These are phyloP conservation scores for Exophiala dermatitidis DNA, from an alignment of 2,329 filamentous ascomycete species.

Conservation along the genomic window DNA sequence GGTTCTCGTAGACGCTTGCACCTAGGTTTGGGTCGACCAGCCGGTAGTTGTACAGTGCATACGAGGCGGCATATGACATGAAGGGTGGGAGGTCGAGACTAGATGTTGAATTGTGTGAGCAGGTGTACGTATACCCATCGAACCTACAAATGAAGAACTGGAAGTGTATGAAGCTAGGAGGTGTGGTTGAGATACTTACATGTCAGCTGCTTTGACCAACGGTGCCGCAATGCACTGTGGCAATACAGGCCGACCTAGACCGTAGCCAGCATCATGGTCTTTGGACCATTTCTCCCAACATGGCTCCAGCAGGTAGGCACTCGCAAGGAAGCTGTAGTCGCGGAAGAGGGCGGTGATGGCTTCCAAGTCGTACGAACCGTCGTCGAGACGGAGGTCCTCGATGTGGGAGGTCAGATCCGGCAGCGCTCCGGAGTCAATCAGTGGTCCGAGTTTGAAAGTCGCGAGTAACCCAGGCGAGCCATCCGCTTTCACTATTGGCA, in stretches of 20 bases:
- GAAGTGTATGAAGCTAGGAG: neutral
- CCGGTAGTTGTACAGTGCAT: conserved; percentile 57
- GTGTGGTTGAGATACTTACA: conserved; percentile 55
- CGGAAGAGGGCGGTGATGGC: conserved; percentile 80
- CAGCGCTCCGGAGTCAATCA: conserved; percentile 60
- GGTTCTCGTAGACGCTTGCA: conserved; percentile 47
- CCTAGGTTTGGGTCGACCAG: conserved; percentile 46
- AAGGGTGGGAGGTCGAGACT: conserved; percentile 76
- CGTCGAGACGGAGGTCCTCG: conserved; percentile 52
- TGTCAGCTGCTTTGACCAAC: conserved; percentile 72
- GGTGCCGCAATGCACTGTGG: conserved; percentile 71
- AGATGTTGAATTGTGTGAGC: conserved; percentile 24
- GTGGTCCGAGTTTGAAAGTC: conserved; percentile 62
- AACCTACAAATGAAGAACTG: no score
- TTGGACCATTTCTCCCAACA: conserved; percentile 67
- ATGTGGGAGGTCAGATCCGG: conserved; percentile 69
- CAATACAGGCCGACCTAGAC: conserved; percentile 65
- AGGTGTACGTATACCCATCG: neutral
- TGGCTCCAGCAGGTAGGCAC: conserved; percentile 82
- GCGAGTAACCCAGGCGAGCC: conserved; percentile 73
- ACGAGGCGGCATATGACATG: conserved; percentile 71
- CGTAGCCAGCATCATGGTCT: conserved; percentile 60
- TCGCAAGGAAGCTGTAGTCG: conserved; percentile 86
- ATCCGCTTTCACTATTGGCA: conserved; percentile 69
- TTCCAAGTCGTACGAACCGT: conserved; percentile 57